Conservation (phyloP, 306 rosid species). For the Comarum palustre region DNA sequence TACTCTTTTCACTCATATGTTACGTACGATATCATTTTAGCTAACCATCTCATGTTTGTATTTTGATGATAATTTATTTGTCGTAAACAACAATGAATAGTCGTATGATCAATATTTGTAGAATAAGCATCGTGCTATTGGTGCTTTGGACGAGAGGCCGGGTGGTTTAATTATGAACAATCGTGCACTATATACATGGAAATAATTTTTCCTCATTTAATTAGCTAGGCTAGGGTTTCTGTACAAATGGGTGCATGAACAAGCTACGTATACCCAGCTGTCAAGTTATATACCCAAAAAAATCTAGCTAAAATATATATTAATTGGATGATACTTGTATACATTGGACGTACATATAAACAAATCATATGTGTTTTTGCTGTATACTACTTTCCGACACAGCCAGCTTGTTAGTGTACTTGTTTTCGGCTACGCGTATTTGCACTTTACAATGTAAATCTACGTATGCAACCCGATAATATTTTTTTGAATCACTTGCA, state of each 20-base stretch:
- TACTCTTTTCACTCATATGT: no score
- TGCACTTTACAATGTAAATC: constrained; percentile 14
- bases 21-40: no score
- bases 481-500: background rate
- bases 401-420: no score
- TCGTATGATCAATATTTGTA: background rate
- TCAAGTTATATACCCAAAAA: background rate
- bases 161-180: background rate
- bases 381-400: constrained; percentile 23
- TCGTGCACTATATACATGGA: background rate
- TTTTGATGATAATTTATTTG: background rate
- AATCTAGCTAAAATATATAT: background rate
- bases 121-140: no score
- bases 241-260: constrained; percentile 5
- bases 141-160: no score
- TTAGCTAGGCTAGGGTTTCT: background rate
- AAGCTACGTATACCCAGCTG: constrained; percentile 8
- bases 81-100: background rate
- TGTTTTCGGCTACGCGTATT: constrained; percentile 18
- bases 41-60: no score
- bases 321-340: background rate
- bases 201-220: no score
- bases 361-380: background rate
- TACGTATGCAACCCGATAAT: background rate
- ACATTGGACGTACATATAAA: background rate